Base-by-base conservation (phyloP, 495 filamentous ascomycete genomes). In the Annulohypoxylon maeteangense region DNA sequence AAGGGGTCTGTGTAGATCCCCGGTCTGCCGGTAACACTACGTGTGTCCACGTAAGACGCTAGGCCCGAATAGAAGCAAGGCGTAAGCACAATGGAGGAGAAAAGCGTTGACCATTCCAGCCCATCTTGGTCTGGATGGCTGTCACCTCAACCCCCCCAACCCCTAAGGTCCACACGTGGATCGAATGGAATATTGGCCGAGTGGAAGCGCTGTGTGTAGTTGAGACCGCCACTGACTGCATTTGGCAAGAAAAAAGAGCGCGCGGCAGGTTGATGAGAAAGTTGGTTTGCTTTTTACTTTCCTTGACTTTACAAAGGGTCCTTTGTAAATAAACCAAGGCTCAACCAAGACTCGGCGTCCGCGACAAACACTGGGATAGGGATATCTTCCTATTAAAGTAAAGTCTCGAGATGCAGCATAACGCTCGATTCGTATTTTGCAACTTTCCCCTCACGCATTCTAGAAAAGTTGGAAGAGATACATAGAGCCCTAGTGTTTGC, bases 31-130 rank as follows among this genome's bases (percentile, higher is more conserved):
- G 54, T 64, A 64, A 29, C 59, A 60, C 69, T 27, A 36, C 63
- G 12, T 64, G 51, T 55, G 65, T 68, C 70, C 70, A 72, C 70
- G 70, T 72, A 72, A 65, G 65, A 65, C 45, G 44, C 70, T 65
- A 72, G 34, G 34, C 44, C 55, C 25, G 25, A 67, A 60, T 36
- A 47, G 60, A 67, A 68, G 29, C 38, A 64, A 56, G 61, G 70
- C 65, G 59, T 68, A 63, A 68, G 45, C 53, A 50, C 4, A 56
- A 59, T 40, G 11, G 11, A 38, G 29, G 32, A 60, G 68, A 64
- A 58, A 59, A 59, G 38, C 64, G 31, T 14, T 53, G 57, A 42
- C 14, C 18, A 25, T 22, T 4, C 36, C 36, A 40, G 36, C 14
- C 32, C 14, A n/a, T 40, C 36, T 14, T 40, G 36, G 36, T 60